phyloP scores from a whole-genome alignment of 176 grass and related monocot species.

The Avena sativa region DNA sequence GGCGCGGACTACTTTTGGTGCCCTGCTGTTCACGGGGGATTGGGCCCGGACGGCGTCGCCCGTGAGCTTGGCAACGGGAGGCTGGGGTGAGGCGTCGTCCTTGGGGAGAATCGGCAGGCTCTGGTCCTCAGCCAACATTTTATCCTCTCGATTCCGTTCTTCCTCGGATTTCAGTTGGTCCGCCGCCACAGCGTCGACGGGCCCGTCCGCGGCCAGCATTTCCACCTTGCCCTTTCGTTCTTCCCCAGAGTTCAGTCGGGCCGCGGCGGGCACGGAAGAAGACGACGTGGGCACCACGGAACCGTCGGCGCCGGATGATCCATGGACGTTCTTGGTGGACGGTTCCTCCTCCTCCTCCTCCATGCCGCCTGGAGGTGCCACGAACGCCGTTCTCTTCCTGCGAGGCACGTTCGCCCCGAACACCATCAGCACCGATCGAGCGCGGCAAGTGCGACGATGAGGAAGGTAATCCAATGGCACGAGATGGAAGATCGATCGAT shows the following conservation, averaged over 20 bases:
- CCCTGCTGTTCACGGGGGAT: neutral
- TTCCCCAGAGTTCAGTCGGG: neutral
- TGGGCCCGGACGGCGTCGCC: neutral
- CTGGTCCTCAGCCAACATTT: neutral
- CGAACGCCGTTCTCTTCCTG: neutral
- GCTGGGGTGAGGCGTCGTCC: neutral
- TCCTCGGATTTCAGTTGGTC: neutral
- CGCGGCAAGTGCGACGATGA: neutral
- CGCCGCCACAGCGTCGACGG: neutral
- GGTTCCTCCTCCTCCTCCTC: neutral
- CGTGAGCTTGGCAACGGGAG: neutral
- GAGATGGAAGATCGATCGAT: neutral
- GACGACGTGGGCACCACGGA: neutral
- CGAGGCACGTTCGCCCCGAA: conserved; percentile 2
- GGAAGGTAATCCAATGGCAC: neutral
- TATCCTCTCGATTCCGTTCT: neutral
- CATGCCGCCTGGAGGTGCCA: neutral
- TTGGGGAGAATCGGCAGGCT: neutral
- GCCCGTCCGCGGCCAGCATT: neutral
- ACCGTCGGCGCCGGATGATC: neutral
- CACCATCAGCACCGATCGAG: neutral
- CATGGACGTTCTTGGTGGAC: neutral
- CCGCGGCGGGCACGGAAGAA: neutral
- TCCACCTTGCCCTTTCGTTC: neutral
- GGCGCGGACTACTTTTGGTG: neutral